Percentiles rank a stretch among this genome's conserved stretches.
Evolutionary conservation across 805 yeast genomes (phyloP).

Genomic region (Candida anglica): DNA sequence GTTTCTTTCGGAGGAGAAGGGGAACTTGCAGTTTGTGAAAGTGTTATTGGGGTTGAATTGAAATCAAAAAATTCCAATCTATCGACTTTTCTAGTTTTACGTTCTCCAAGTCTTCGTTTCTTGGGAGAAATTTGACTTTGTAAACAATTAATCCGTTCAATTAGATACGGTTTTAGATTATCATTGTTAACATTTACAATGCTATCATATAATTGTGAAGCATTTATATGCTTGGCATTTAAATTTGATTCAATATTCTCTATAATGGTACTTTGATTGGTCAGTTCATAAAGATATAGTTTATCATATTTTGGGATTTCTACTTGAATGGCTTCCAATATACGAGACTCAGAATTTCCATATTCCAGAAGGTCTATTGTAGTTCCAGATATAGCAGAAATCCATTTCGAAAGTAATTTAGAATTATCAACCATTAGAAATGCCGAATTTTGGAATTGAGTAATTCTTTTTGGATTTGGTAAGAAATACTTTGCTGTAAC

Average conservation of each 20-base stretch:
- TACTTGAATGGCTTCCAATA: neutral
- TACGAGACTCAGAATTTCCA: neutral
- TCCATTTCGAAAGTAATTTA: constrained; percentile 10
- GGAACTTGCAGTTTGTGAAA: neutral
- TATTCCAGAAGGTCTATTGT: neutral
- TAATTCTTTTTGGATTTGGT: constrained; percentile 11
- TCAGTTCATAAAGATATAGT: too few relatives aligned
- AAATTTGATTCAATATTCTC: neutral
- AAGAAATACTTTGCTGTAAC: constrained; percentile 5
- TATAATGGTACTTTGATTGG: too few relatives aligned
- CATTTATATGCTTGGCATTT: neutral
- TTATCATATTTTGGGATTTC: neutral
- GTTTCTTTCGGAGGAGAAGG: neutral
- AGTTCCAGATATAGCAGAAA: constrained; percentile 11
- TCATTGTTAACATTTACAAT: neutral
- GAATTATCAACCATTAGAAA: constrained; percentile 3
- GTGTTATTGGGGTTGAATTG: neutral
- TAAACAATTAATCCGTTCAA: neutral
- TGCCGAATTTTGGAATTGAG: constrained; percentile 11
- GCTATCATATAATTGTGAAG: constrained; percentile 1
- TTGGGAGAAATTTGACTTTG: neutral
- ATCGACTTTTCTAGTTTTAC: constrained; percentile 27
- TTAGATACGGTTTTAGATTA: neutral
- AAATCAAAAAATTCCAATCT: constrained; percentile 34
- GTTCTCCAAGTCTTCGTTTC: constrained; percentile 5